Conservation (phyloP, 2,329 filamentous ascomycete species). For the Paracamarosporium sp. region DNA sequence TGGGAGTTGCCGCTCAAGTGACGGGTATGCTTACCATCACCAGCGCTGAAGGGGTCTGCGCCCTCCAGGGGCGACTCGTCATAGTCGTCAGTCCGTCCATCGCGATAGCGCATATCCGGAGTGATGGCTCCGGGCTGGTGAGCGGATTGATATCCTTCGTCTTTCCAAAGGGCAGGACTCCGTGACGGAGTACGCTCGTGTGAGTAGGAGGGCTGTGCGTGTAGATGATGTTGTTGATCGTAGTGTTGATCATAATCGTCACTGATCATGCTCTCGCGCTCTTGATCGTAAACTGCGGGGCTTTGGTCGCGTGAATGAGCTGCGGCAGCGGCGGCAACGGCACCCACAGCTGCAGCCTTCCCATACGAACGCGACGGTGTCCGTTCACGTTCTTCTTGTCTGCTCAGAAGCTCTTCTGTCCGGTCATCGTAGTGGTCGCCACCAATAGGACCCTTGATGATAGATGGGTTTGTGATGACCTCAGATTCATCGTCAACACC, state of each 20-base stretch:
- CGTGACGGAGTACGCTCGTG: constrained; percentile 47
- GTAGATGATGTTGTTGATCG: constrained; percentile 40
- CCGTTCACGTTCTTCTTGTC: constrained; percentile 43
- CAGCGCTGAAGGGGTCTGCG: constrained; percentile 56
- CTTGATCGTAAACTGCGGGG: constrained; percentile 30
- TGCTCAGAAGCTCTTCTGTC: constrained; percentile 42
- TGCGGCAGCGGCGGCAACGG: constrained; percentile 59
- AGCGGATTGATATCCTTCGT: constrained; percentile 92
- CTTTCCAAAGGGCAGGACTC: constrained; percentile 64
- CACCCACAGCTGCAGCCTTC: constrained; percentile 47
- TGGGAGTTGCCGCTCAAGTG: constrained; percentile 90
- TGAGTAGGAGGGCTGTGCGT: constrained; percentile 24
- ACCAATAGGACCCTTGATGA: constrained; percentile 76
- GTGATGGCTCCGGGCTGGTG: constrained; percentile 62
- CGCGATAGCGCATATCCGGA: constrained; percentile 52
- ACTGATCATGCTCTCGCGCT: constrained; percentile 46
- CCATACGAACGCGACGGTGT: constrained; percentile 38
- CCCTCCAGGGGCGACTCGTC: constrained; percentile 48
- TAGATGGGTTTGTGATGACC: constrained; percentile 82
- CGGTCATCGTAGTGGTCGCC: constrained; percentile 57
- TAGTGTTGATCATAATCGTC: constrained; percentile 44
- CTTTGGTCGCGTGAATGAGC: constrained; percentile 44
- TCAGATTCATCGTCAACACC: constrained; percentile 63
- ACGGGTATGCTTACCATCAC: constrained; percentile 58
- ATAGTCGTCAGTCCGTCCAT: constrained; percentile 63